Evolutionary conservation across 352 stramenopile species (phyloP), one percentile per base, ranked within the genome.

Genomic region (Pythium grandisporangium): DNA sequence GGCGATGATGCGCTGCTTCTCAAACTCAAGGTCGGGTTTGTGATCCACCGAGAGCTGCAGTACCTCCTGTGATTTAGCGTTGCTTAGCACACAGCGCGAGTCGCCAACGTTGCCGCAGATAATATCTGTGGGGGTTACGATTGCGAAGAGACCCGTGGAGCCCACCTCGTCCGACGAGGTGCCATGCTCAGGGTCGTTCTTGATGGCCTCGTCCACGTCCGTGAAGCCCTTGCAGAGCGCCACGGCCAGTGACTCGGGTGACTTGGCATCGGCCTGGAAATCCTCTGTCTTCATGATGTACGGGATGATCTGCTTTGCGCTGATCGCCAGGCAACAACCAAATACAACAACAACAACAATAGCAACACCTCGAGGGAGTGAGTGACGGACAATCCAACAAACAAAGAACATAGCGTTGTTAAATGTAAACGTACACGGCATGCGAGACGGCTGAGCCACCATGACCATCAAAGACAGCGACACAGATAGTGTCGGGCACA

Each of bases 401-500:
- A 37, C n/a, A 17, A 21, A 54, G 11, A 22, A 21, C 30, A n/a
- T 27, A 14, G 8, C 3, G 39, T 38, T 21, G 14, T 6, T 34
- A 13, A 40, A 13, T 32, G 6, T 19, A 37, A 2, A 19, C 72
- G 36, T 71, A 91, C 77, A 84, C 70, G 26, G 62, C 78, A 12
- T 66, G 61, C 2, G 81, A 87, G 55, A 92, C 66, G 17, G 64
- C 33, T 8, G 72, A 51, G 13, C 81, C 81, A 32, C 81, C 81
- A 35, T 93, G 81, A 40, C 81, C 81, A 42, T 93, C 81, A 48
- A 93, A 93, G 25, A 93, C 72, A 16, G 68, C 81, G 35, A 93
- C 71, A 37, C 70, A 88, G 35, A 54, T 68, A 6, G 58, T 76
- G 37, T 84, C 70, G 4, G 70, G 65, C 12, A 66, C 56, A 32